Percentiles rank a stretch among this genome's conserved stretches.
These are phyloP conservation scores for Tuber brumale DNA, from an alignment of 495 filamentous ascomycete species.

Conservation along the genomic window DNA sequence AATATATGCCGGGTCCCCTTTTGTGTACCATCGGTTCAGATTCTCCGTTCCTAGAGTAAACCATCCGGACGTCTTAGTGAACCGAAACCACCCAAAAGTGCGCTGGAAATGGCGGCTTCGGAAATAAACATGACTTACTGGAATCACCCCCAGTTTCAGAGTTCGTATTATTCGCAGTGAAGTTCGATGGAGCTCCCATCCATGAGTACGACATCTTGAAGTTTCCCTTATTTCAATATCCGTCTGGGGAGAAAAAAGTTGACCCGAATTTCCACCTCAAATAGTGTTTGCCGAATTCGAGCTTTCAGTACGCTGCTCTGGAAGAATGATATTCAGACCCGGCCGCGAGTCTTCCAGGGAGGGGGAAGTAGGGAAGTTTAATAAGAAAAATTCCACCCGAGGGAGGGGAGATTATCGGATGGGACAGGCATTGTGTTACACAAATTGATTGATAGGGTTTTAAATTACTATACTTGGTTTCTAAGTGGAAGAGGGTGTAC, in stretches of 20 bases:
- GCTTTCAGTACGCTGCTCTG: not conserved
- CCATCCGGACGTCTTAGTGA: slow-evolving; percentile 1
- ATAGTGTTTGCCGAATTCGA: not conserved
- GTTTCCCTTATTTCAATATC: not conserved
- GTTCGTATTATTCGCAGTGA: slow-evolving; percentile 61
- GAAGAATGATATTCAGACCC: not conserved
- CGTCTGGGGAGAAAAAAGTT: not conserved
- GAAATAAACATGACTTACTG: slow-evolving; percentile 52
- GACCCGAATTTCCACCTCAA: not conserved
- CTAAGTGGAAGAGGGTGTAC: not conserved
- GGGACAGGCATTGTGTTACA: not conserved
- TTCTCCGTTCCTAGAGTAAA: slow-evolving; percentile 23
- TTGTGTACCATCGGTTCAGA: slow-evolving; percentile 44
- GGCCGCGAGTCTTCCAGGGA: not conserved
- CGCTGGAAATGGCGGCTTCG: not conserved
- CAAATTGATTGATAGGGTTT: not conserved
- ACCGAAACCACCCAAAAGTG: not conserved
- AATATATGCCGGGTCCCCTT: slow-evolving; percentile 80
- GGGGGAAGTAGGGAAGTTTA: not conserved
- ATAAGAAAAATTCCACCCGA: not conserved
- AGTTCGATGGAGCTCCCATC: slow-evolving; percentile 66
- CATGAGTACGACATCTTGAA: slow-evolving; percentile 67
- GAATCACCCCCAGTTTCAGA: slow-evolving; percentile 68
- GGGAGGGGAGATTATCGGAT: not conserved
- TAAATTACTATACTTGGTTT: not conserved